phyloP scores from a whole-genome alignment of 768 basidiomycete species.

The Hydnomerulius pinastri region DNA sequence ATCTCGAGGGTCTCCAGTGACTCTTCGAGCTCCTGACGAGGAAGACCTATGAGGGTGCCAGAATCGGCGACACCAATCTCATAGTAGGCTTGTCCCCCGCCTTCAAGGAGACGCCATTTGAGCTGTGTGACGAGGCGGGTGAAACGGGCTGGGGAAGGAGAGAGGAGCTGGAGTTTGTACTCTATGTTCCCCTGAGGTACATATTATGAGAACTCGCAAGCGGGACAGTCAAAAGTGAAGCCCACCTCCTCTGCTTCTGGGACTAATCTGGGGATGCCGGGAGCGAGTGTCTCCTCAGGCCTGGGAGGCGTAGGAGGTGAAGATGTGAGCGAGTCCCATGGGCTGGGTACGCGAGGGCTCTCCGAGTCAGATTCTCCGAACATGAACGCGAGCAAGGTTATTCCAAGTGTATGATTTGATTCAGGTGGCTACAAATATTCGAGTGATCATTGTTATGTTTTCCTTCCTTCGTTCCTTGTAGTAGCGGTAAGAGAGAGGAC shows the following conservation, averaged over 20 bases:
- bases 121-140: constrained; percentile 89
- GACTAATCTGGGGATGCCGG: constrained; percentile 60
- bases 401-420: constrained; percentile 1
- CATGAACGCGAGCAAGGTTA: constrained; percentile 41
- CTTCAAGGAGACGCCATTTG: constrained; percentile 91
- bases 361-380: constrained; percentile 84
- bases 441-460: constrained; percentile 49
- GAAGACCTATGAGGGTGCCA: constrained; percentile 82
- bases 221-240: background rate
- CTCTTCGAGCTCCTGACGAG: constrained; percentile 69
- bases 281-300: constrained; percentile 27
- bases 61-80: constrained; percentile 86
- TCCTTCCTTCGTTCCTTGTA: background rate
- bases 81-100: constrained; percentile 82
- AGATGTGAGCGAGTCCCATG: constrained; percentile 79
- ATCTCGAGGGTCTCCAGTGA: constrained; percentile 85
- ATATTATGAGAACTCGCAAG: background rate
- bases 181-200: constrained; percentile 77
- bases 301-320: constrained; percentile 45
- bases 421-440: constrained; percentile 45
- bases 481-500: background rate
- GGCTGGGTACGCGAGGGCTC: constrained; percentile 75
- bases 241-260: constrained; percentile 72
- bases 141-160: constrained; percentile 75
- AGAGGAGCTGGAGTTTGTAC: constrained; percentile 89